Conservation (phyloP, 2,329 filamentous ascomycete genomes). For the Westerdykella aurantiaca region DNA sequence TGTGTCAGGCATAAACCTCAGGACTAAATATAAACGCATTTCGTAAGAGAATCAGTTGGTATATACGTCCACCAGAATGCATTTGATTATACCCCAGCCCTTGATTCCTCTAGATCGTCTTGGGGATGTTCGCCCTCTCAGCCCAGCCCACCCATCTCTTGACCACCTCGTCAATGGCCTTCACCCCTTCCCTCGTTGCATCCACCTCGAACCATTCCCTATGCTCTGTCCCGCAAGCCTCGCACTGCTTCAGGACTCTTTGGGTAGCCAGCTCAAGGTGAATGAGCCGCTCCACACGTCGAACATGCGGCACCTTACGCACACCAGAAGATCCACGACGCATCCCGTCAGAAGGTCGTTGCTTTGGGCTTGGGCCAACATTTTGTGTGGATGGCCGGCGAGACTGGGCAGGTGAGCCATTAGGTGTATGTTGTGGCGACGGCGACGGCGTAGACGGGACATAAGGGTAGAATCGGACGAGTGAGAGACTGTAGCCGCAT, state of each 20-base stretch:
- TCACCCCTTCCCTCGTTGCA: slow-evolving; percentile 64
- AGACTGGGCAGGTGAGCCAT: slow-evolving; percentile 24
- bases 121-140: slow-evolving; percentile 37
- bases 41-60: too few relatives aligned
- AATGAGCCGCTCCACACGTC: slow-evolving; percentile 82
- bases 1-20: too few relatives aligned
- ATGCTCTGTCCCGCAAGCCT: slow-evolving; percentile 76
- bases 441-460: slow-evolving; percentile 35
- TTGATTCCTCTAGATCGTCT: too few relatives aligned
- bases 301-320: slow-evolving; percentile 74
- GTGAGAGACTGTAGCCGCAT: slow-evolving; percentile 80
- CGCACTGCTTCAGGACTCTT: slow-evolving; percentile 59
- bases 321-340: slow-evolving; percentile 24
- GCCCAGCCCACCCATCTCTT: slow-evolving; percentile 84
- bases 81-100: too few relatives aligned
- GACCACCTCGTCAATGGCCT: slow-evolving; percentile 65
- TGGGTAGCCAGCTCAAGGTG: slow-evolving; percentile 74
- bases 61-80: too few relatives aligned
- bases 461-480: slow-evolving; percentile 91
- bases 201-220: slow-evolving; percentile 93
- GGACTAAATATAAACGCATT: too few relatives aligned
- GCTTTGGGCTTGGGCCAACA: background rate
- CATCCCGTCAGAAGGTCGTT: slow-evolving; percentile 7
- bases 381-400: slow-evolving; percentile 19
- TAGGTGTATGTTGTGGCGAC: slow-evolving; percentile 18